These are phyloP conservation scores for Aspergillus awamori DNA, from an alignment of 2,329 filamentous ascomycete species.

Conservation along the genomic window DNA sequence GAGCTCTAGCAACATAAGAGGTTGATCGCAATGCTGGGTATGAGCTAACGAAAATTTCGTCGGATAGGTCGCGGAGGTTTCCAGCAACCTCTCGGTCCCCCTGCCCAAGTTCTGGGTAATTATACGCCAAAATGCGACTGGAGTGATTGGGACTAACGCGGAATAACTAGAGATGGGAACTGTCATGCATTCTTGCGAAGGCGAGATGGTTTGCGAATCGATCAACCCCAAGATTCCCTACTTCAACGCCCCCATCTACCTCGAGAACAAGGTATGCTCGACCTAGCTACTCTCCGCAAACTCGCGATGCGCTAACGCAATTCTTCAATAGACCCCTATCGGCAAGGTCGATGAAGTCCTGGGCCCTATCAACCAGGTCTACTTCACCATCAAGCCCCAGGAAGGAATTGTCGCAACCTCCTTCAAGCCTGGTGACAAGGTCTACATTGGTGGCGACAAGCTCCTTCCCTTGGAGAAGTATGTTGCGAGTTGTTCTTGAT, in stretches of 20 bases:
- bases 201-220: slow-evolving; percentile 96
- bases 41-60: slow-evolving; percentile 41
- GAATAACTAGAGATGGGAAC: slow-evolving; percentile 75
- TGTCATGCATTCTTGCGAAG: slow-evolving; percentile 93
- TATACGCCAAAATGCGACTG: slow-evolving; percentile 12
- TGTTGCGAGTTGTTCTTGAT: slow-evolving; percentile 15
- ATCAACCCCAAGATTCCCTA: slow-evolving; percentile 95
- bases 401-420: slow-evolving; percentile 93
- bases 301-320: slow-evolving; percentile 20
- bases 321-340: slow-evolving; percentile 66
- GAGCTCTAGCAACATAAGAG: slow-evolving; percentile 32
- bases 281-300: neutral
- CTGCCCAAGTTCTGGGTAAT: slow-evolving; percentile 61
- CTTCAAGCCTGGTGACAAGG: slow-evolving; percentile 96
- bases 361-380: slow-evolving; percentile 95
- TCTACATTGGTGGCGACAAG: slow-evolving; percentile 95
- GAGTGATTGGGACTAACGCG: slow-evolving; percentile 34
- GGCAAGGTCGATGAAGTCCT: slow-evolving; percentile 98
- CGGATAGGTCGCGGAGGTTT: slow-evolving; percentile 63
- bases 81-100: slow-evolving; percentile 63
- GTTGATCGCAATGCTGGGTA: slow-evolving; percentile 12
- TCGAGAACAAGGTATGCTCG: slow-evolving; percentile 84
- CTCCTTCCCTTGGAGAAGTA: slow-evolving; percentile 86
- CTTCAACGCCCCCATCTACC: slow-evolving; percentile 98
- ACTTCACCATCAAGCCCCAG: slow-evolving; percentile 96